Evolutionary conservation across 2,329 filamentous ascomycete genomes (phyloP).

Genomic region (Septoria linicola): DNA sequence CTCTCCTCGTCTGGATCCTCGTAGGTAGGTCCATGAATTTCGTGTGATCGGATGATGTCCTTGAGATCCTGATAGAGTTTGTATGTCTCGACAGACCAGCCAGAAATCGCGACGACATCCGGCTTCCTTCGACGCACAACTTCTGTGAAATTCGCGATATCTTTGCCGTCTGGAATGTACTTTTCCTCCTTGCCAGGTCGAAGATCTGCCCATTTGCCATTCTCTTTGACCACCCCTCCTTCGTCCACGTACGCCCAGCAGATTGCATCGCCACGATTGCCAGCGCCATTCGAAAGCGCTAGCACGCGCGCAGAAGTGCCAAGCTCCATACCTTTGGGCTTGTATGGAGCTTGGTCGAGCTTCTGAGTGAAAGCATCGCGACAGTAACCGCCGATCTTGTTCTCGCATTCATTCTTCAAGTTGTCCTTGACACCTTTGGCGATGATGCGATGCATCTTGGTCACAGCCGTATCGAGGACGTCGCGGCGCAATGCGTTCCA

Average conservation of each 20-base stretch:
- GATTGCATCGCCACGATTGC: conserved; percentile 74
- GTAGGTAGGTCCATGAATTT: conserved; percentile 76
- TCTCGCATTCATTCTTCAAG: conserved; percentile 89
- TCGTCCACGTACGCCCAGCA: conserved; percentile 94
- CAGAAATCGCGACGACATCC: conserved; percentile 86
- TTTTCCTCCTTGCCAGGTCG: conserved; percentile 65
- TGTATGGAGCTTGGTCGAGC: conserved; percentile 93
- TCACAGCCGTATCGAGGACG: conserved; percentile 75
- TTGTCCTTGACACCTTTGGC: conserved; percentile 93
- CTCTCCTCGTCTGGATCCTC: conserved; percentile 77
- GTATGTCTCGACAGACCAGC: conserved; percentile 82
- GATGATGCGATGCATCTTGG: conserved; percentile 79
- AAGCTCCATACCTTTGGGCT: conserved; percentile 86
- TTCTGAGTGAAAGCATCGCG: conserved; percentile 86
- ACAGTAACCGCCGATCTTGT: conserved; percentile 81
- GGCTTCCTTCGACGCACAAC: conserved; percentile 76
- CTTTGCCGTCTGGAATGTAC: conserved; percentile 62
- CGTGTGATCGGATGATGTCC: conserved; percentile 72
- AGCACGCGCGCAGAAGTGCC: conserved; percentile 87
- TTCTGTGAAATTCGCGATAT: conserved; percentile 71
- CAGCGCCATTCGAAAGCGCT: conserved; percentile 80
- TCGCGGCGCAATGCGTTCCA: conserved; percentile 90
- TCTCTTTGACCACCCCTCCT: conserved; percentile 82
- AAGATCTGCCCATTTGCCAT: conserved; percentile 82
- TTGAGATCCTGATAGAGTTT: conserved; percentile 79